Evolutionary conservation across 78 protist species (phyloP).

Genomic region (Cavenderia fasciculata): DNA sequence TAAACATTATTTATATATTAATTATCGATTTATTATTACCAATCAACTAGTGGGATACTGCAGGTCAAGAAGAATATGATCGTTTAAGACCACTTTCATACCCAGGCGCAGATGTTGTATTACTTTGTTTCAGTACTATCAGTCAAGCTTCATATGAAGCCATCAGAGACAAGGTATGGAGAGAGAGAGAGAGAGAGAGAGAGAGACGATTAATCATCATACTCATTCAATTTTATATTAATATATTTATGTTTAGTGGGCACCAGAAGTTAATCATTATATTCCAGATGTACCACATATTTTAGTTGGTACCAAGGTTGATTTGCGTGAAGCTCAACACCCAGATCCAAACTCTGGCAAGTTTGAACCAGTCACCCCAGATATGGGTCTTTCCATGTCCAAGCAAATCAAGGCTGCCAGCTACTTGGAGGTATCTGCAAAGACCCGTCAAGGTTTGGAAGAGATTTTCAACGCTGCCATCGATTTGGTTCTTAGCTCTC

Average conservation of each 20-base stretch:
- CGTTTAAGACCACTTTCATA: conserved; percentile 96
- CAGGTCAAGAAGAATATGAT: conserved; percentile 82
- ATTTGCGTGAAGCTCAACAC: conserved; percentile 76
- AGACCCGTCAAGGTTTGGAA: conserved; percentile 78
- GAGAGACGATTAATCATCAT: neutral
- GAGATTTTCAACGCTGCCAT: conserved; percentile 79
- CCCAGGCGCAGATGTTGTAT: conserved; percentile 95
- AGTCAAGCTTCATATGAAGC: conserved; percentile 89
- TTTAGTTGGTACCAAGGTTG: conserved; percentile 81
- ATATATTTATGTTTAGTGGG: conserved; percentile 53
- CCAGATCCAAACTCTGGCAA: conserved; percentile 84
- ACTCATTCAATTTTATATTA: neutral
- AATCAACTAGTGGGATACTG: conserved; percentile 82
- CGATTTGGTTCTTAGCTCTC: conserved; percentile 33
- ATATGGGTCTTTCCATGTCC: conserved; percentile 78
- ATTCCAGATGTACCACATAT: conserved; percentile 77
- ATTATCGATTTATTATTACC: neutral
- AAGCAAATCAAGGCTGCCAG: conserved; percentile 72
- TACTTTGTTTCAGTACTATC: conserved; percentile 92
- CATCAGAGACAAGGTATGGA: conserved; percentile 78
- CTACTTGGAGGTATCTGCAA: conserved; percentile 81
- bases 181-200: neutral
- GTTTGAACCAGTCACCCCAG: conserved; percentile 79
- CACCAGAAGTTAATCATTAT: conserved; percentile 84
- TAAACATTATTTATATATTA: neutral